phyloP scores from a whole-genome alignment of 495 filamentous ascomycete genomes.

The Podospora pseudoanserina region DNA sequence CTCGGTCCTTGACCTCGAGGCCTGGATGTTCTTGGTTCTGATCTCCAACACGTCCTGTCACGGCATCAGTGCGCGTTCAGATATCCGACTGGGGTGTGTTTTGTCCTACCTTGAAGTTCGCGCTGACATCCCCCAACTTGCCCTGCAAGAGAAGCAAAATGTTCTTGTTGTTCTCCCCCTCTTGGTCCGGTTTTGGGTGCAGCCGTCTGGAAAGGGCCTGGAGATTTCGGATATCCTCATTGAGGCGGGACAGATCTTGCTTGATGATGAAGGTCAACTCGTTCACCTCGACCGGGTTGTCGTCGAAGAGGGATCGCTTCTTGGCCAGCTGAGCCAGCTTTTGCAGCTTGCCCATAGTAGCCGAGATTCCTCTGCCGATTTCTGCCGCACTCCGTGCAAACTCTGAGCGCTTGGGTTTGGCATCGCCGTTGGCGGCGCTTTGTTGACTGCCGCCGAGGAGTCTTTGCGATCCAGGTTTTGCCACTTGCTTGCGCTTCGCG shows the following conservation, averaged over 20 bases:
- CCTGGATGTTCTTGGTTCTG: constrained; percentile 97
- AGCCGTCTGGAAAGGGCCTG: constrained; percentile 65
- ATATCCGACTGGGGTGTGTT: not conserved
- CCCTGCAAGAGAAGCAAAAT: constrained; percentile 90
- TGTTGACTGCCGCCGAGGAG: constrained; percentile 76
- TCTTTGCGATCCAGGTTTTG: constrained; percentile 71
- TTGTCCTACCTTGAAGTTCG: constrained; percentile 74
- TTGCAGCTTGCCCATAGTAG: constrained; percentile 90
- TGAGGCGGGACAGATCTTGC: constrained; percentile 88
- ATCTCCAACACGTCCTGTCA: constrained; percentile 79
- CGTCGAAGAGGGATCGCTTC: constrained; percentile 95
- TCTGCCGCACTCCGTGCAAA: constrained; percentile 87
- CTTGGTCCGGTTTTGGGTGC: constrained; percentile 76
- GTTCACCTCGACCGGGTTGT: constrained; percentile 92
- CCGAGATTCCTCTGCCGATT: constrained; percentile 85
- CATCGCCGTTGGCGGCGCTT: constrained; percentile 64
- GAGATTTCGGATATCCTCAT: constrained; percentile 76
- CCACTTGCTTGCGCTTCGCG: constrained; percentile 68
- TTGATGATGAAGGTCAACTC: constrained; percentile 79
- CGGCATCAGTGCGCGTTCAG: not conserved
- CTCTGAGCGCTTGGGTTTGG: constrained; percentile 58
- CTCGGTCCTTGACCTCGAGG: constrained; percentile 84
- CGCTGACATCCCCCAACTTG: constrained; percentile 88
- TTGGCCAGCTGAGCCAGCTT: constrained; percentile 91
- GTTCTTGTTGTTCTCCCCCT: constrained; percentile 96